Evolutionary conservation across 139 green algal genomes (phyloP), one percentile per base, ranked within the genome.

Genomic region (Chlamydomonas incerta): DNA sequence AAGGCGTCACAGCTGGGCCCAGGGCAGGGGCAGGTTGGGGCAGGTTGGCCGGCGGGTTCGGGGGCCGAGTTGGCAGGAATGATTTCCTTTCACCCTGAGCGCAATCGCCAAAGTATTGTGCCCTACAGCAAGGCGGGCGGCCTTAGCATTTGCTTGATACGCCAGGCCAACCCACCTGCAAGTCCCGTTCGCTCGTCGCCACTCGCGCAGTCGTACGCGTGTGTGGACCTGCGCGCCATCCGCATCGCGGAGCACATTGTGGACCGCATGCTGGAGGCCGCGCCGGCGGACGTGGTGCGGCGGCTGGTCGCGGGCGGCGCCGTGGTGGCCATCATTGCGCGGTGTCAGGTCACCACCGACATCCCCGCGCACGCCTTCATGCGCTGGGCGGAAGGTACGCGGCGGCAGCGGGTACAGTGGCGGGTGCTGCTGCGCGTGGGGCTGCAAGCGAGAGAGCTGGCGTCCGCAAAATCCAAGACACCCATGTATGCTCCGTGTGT

Each of bases 301-400:
- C 71, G 86, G 0, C n/a, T 96, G 70, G 63, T 41, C 13, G 50
- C 83, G 20, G 46, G 68, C 10, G 80, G 87, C 9, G 91, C 88
- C 14, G 80, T 87, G 37, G 72, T 97, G 50, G 95, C 92, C 26
- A 94, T 97, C 81, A 97, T 97, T 67, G 94, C 89, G 60, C 3
- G 60, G 60, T 15, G 28, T 21, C 60, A 62, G 55, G 87, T 93
- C n/a, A 97, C 94, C 26, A 93, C 92, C 6, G 95, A 97, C 87
- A 94, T 97, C 3, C 93, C 95, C 9, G 91, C 89, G 23, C 95
- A 97, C 68, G 68, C 18, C 9, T 90, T 95, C 85, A 70, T 97
- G 73, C 87, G 89, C 3, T 90, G 89, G 35, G n/a, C 89, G 1
- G 34, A 87, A 3, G 88, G 81, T 72, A 55, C 47, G 68, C 3